phyloP scores from a whole-genome alignment of 371 early-diverging fungal species.

The Mortierella sp. region DNA sequence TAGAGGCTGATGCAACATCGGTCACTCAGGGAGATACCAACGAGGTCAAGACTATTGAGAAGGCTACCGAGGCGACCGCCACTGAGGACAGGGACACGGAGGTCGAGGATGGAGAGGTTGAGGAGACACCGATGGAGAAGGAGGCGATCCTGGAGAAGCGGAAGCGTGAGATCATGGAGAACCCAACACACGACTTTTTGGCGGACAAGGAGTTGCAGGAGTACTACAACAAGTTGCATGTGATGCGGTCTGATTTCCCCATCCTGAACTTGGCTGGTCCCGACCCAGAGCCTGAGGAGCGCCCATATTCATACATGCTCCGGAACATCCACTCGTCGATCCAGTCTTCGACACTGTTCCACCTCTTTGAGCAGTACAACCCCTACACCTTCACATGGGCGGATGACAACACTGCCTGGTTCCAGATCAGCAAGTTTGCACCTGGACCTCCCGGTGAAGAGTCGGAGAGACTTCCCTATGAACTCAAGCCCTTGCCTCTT shows the following conservation, averaged over 20 bases:
- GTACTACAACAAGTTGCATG: constrained; percentile 62
- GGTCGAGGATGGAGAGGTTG: constrained; percentile 28
- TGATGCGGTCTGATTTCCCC: constrained; percentile 65
- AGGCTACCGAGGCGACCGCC: not conserved
- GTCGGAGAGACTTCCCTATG: constrained; percentile 20
- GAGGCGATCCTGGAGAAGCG: constrained; percentile 27
- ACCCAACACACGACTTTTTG: constrained; percentile 33
- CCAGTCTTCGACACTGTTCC: constrained; percentile 58
- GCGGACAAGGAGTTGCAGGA: constrained; percentile 28
- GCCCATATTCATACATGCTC: constrained; percentile 60
- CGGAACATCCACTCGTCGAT: constrained; percentile 62
- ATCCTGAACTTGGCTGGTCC: constrained; percentile 64
- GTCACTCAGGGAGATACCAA: not conserved
- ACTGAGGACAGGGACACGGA: constrained; percentile 2
- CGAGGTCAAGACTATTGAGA: constrained; percentile 7
- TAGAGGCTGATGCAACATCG: not conserved
- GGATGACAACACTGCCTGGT: constrained; percentile 61
- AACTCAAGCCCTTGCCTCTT: constrained; percentile 21
- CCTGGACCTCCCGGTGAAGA: constrained; percentile 23
- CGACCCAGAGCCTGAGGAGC: constrained; percentile 55
- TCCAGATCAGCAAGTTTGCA: constrained; percentile 54
- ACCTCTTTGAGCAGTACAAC: constrained; percentile 59
- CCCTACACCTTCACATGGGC: constrained; percentile 63
- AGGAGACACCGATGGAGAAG: constrained; percentile 37
- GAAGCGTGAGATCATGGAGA: constrained; percentile 36